Evolutionary conservation across 2,329 filamentous ascomycete species (phyloP), one percentile per base, ranked within the genome.

Genomic region (Ascochyta koolunga): DNA sequence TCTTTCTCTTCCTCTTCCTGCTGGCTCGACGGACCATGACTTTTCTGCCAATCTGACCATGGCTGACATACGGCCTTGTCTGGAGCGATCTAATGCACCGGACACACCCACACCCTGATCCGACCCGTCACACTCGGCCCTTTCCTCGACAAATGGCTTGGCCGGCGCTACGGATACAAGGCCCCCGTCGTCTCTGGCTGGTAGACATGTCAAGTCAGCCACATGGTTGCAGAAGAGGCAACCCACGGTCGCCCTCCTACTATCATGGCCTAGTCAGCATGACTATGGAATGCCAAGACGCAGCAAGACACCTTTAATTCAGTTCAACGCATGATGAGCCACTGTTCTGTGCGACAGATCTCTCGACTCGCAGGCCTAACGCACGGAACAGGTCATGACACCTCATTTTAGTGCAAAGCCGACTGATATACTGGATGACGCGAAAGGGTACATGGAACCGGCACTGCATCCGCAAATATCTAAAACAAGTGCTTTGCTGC

Each of bases 301-400:
- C n/a, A 27, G 11, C 27, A 29, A 29, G 3, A 29, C 27, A 11
- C 10, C 5, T 24, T 8, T 24, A 8, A 24, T 24, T 29, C 3
- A 13, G 15, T 4, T 29, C 27, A 29, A 13, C 15, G 4, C 11
- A 15, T 13, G 27, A 15, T 13, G 1, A 45, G 4, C n/a, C 13
- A 19, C 16, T 21, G 6, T n/a, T n/a, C n/a, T n/a, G n/a, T n/a
- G n/a, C n/a, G n/a, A 5, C 1, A 13, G 19, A 22, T 2, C 16
- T 16, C n/a, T 36, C 22, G 15, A 13, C 31, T 50, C 47, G 47
- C 47, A 50, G 37, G 39, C 32, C 32, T 43, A 37, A 31, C 38
- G 16, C n/a, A 33, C 13, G 18, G 8, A 13, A 31, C 32, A 6
- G 22, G 24, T 16, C 24, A 42, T 27, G 39, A 22, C 2, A 21